phyloP scores from a whole-genome alignment of 164 flowering plant genomes.

The Echeveria elegans region DNA sequence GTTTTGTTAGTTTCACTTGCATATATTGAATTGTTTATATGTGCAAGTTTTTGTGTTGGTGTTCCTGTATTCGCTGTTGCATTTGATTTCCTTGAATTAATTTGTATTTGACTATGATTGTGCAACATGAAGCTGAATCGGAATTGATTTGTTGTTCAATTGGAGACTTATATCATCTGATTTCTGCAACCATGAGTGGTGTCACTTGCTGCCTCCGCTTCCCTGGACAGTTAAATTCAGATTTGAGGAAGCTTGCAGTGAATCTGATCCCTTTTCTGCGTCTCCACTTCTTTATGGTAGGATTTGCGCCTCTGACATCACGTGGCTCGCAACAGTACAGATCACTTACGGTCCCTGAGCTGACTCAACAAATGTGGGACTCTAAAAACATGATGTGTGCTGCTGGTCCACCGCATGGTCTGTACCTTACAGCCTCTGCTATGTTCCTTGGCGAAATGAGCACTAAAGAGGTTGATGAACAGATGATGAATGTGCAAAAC shows the following conservation, averaged over 20 bases:
- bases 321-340: conserved; percentile 46
- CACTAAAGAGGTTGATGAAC: conserved; percentile 26
- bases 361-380: conserved; percentile 36
- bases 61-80: no score
- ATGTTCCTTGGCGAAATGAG: conserved; percentile 46
- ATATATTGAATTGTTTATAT: no score
- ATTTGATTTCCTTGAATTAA: no score
- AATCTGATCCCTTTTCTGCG: conserved; percentile 42
- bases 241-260: conserved; percentile 33
- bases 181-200: conserved; percentile 39
- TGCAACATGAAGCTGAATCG: background rate
- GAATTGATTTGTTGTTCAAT: conserved; percentile 15
- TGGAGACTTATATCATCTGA: conserved; percentile 41
- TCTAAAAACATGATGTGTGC: conserved; percentile 29
- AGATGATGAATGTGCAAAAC: conserved; percentile 34
- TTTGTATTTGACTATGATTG: no score
- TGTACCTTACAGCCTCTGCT: conserved; percentile 42
- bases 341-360: conserved; percentile 37
- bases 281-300: conserved; percentile 37
- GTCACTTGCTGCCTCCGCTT: conserved; percentile 44
- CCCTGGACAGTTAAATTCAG: conserved; percentile 40
- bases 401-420: conserved; percentile 33
- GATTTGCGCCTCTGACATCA: conserved; percentile 26
- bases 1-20: no score
- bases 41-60: no score